phyloP scores from a whole-genome alignment of 441 rosid genomes.

The Gossypium schwendimanii region DNA sequence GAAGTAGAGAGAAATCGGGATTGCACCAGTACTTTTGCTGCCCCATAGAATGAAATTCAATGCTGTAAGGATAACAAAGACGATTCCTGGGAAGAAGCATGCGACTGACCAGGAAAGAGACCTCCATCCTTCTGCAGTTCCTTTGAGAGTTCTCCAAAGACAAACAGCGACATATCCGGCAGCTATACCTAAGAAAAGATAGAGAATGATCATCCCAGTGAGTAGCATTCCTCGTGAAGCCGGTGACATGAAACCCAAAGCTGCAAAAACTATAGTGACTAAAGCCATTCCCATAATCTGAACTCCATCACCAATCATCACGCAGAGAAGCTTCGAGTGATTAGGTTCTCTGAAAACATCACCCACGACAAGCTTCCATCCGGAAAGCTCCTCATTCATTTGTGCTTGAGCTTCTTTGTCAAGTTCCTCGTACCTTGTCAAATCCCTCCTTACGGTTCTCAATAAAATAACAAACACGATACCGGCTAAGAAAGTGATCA shows the following conservation, averaged over 20 bases:
- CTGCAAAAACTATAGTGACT: constrained; percentile 87
- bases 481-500: constrained; percentile 82
- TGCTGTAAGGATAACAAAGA: constrained; percentile 65
- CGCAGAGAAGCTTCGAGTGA: constrained; percentile 62
- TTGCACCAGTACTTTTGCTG: constrained; percentile 79
- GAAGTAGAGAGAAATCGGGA: constrained; percentile 79
- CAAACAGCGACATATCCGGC: constrained; percentile 85
- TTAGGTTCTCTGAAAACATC: constrained; percentile 92
- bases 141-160: constrained; percentile 75
- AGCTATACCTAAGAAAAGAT: constrained; percentile 70
- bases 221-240: constrained; percentile 90
- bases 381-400: constrained; percentile 95
- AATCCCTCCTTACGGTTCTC: constrained; percentile 88
- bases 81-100: constrained; percentile 92
- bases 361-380: constrained; percentile 96
- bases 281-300: constrained; percentile 84
- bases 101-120: constrained; percentile 74
- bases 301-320: constrained; percentile 88
- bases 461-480: constrained; percentile 87
- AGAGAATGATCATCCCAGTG: constrained; percentile 89
- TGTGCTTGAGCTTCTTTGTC: constrained; percentile 97
- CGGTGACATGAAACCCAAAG: constrained; percentile 92
- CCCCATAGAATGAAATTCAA: constrained; percentile 88
- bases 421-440: constrained; percentile 87
- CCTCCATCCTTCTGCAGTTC: constrained; percentile 77